phyloP scores from a whole-genome alignment of 768 basidiomycete genomes.

The Rhodotorula diobovata region DNA sequence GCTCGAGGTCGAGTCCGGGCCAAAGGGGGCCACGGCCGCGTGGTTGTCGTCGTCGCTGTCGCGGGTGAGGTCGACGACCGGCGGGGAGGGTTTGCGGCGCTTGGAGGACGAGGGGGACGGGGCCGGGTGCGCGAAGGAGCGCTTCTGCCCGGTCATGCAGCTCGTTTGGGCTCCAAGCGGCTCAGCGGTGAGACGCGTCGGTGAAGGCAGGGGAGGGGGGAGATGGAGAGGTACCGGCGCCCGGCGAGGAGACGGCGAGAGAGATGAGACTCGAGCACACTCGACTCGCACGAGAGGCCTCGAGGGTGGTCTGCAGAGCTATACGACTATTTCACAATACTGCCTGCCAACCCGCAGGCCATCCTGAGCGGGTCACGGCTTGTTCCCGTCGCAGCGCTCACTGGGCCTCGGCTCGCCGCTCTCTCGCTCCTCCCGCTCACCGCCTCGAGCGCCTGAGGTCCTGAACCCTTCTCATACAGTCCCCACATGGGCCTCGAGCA shows the following conservation, averaged over 20 bases:
- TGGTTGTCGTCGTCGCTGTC: not conserved
- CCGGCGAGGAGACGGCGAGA: too few relatives aligned
- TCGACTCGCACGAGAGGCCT: too few relatives aligned
- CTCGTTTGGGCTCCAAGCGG: not conserved
- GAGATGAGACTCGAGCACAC: too few relatives aligned
- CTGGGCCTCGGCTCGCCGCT: not conserved
- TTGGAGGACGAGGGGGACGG: not conserved
- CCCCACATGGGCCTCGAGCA: slow-evolving; percentile 80
- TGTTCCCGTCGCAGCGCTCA: too few relatives aligned
- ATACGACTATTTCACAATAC: too few relatives aligned
- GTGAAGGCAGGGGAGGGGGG: not conserved
- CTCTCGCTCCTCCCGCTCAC: not conserved
- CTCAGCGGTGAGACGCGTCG: not conserved
- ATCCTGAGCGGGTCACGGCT: too few relatives aligned
- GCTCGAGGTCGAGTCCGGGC: too few relatives aligned
- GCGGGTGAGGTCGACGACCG: not conserved
- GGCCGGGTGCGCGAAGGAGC: not conserved
- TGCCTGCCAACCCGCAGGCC: too few relatives aligned
- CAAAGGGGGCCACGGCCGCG: too few relatives aligned
- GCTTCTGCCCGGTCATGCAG: not conserved
- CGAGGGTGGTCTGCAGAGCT: too few relatives aligned
- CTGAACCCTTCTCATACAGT: not conserved
- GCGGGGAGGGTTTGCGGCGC: not conserved
- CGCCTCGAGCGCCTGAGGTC: not conserved
- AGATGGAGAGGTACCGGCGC: not conserved